phyloP scores from a whole-genome alignment of 192 early-diverging fungal species.

The Linnemannia schmuckeri region DNA sequence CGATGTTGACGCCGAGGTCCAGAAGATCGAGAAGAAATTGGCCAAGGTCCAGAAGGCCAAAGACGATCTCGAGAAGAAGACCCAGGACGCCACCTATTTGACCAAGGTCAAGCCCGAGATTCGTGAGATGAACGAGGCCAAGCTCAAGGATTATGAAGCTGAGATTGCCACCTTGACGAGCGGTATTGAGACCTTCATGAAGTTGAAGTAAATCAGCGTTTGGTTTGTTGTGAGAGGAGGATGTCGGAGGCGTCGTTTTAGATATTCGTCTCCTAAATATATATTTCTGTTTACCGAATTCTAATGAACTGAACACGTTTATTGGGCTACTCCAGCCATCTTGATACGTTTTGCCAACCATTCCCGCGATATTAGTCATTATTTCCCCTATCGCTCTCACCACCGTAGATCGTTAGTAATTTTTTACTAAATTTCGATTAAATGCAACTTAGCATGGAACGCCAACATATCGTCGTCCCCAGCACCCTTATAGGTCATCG shows the following conservation, averaged over 20 bases:
- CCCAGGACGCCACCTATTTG: constrained; percentile 75
- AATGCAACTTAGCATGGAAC: no score
- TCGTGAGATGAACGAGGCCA: constrained; percentile 76
- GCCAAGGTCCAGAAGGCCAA: constrained; percentile 74
- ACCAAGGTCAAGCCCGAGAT: constrained; percentile 78
- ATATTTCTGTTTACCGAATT: no score
- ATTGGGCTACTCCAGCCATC: neutral
- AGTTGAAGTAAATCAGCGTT: constrained; percentile 55
- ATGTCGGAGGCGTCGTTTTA: no score
- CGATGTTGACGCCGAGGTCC: constrained; percentile 87
- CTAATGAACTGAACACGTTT: no score
- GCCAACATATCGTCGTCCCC: no score
- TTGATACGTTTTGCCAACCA: neutral
- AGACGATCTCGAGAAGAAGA: constrained; percentile 74
- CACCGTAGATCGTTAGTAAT: no score
- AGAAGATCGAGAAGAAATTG: constrained; percentile 83
- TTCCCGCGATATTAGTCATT: neutral
- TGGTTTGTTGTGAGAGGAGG: neutral
- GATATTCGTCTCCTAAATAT: no score
- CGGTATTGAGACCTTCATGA: constrained; percentile 79
- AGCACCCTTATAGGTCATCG: no score
- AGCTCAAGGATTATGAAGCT: constrained; percentile 78
- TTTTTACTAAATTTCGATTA: no score
- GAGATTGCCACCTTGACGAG: constrained; percentile 80
- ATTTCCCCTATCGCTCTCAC: no score